Conservation (phyloP, 345 rosid genomes). For the Rhodamnia rubescens region DNA sequence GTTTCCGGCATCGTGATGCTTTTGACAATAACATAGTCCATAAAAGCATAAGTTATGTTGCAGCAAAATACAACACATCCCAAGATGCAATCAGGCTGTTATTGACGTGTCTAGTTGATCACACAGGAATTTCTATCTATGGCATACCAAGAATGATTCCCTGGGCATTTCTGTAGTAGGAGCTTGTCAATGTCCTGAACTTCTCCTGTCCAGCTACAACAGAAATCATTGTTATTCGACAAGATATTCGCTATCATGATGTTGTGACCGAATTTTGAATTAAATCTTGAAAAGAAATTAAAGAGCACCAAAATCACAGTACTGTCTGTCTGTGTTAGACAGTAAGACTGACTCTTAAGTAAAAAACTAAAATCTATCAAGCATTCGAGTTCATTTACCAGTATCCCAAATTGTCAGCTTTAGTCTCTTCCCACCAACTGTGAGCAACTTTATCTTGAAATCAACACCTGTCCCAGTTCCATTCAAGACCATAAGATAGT, state of each 20-base stretch:
- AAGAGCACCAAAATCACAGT: background rate
- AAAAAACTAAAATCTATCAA: background rate
- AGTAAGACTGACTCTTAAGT: background rate
- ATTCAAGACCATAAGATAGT: background rate
- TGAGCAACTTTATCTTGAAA: slow-evolving; percentile 85
- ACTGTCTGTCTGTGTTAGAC: background rate
- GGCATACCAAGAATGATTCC: slow-evolving; percentile 85
- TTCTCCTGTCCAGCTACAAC: slow-evolving; percentile 96
- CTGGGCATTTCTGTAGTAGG: slow-evolving; percentile 89
- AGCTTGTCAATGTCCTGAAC: slow-evolving; percentile 85
- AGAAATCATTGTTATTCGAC: background rate
- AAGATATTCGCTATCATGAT: background rate
- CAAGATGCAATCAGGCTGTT: background rate
- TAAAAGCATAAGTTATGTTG: background rate
- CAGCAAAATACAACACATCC: background rate
- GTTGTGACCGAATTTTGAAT: background rate
- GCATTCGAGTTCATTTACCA: slow-evolving; percentile 24
- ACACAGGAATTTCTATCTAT: background rate
- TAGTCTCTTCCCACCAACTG: slow-evolving; percentile 67
- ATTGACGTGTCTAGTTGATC: background rate
- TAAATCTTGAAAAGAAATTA: background rate
- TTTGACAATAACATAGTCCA: background rate
- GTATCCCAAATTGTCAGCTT: slow-evolving; percentile 99
- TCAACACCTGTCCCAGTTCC: slow-evolving; percentile 59
- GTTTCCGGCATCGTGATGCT: background rate